Conservation (phyloP, 257 asterid genomes). For the Fraxinus anomala region DNA sequence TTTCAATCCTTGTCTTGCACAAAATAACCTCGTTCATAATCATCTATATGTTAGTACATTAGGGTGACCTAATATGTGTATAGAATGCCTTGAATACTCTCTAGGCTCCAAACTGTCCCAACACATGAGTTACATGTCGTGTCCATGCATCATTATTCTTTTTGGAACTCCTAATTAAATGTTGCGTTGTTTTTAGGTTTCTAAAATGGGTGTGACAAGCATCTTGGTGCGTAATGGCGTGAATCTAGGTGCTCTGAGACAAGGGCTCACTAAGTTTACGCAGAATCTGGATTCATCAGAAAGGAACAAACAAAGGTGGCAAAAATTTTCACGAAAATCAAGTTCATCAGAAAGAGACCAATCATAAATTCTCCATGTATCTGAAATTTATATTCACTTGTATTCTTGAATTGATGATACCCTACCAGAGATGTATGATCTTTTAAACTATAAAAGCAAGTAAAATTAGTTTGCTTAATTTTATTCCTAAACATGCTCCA, state of each 20-base stretch:
- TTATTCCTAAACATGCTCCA: no score
- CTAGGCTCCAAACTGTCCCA: background rate
- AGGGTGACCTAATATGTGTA: background rate
- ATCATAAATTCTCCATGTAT: background rate
- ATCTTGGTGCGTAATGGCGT: slow-evolving; percentile 73
- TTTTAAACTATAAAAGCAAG: background rate
- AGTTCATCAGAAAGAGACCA: slow-evolving; percentile 41
- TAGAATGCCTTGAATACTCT: background rate
- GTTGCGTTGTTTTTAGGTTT: slow-evolving; percentile 42
- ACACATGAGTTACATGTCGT: background rate
- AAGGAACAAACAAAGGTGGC: slow-evolving; percentile 46
- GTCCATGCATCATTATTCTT: background rate
- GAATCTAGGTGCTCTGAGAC: slow-evolving; percentile 62
- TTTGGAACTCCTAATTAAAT: background rate
- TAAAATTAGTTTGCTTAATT: background rate
- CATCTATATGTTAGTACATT: background rate
- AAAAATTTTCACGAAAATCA: slow-evolving; percentile 38
- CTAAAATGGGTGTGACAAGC: slow-evolving; percentile 79
- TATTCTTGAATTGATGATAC: background rate
- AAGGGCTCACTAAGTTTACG: slow-evolving; percentile 59
- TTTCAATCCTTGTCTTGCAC: background rate
- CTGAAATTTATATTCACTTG: background rate
- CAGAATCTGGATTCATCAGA: slow-evolving; percentile 42
- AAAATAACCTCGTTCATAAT: background rate
- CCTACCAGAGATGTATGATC: background rate